phyloP scores from a whole-genome alignment of 495 filamentous ascomycete species.

The Hyaloscypha variabilis region DNA sequence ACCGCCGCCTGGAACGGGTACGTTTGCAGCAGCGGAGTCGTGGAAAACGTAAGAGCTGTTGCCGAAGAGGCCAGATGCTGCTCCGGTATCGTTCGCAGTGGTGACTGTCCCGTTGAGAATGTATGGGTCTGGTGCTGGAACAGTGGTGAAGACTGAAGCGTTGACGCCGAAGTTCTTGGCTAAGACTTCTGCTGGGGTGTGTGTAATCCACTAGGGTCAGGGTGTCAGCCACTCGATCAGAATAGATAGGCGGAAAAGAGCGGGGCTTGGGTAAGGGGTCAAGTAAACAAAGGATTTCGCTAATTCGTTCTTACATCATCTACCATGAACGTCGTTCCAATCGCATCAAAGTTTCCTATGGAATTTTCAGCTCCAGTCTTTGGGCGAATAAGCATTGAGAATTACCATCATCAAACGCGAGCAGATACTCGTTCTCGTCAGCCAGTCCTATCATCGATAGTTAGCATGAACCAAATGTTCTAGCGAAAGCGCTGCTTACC shows the following conservation, averaged over 20 bases:
- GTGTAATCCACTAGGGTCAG: constrained; percentile 55
- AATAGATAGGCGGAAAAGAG: too few species aligned
- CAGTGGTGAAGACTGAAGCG: constrained; percentile 55
- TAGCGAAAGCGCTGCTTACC: constrained; percentile 5
- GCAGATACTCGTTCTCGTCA: constrained; percentile 66
- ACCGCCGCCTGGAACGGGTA: constrained; percentile 59
- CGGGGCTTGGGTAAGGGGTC: constrained; percentile 66
- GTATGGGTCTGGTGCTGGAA: constrained; percentile 61
- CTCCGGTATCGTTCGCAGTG: constrained; percentile 48
- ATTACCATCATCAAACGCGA: constrained; percentile 66
- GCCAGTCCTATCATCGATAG: constrained; percentile 41
- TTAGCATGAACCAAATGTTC: not conserved
- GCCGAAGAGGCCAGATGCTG: constrained; percentile 49
- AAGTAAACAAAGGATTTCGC: constrained; percentile 35
- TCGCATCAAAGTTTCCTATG: constrained; percentile 42
- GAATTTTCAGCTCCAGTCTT: not conserved
- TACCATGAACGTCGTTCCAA: constrained; percentile 29
- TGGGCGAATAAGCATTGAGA: constrained; percentile 47
- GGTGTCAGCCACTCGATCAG: too few species aligned
- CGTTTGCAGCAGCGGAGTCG: constrained; percentile 48
- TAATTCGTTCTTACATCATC: not conserved
- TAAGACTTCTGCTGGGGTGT: constrained; percentile 61
- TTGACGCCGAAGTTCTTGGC: constrained; percentile 67
- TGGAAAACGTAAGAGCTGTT: constrained; percentile 61
- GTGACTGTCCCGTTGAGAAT: constrained; percentile 58